Evolutionary conservation across 305 asterid species (phyloP).

Genomic region (Solanum hybrid): DNA sequence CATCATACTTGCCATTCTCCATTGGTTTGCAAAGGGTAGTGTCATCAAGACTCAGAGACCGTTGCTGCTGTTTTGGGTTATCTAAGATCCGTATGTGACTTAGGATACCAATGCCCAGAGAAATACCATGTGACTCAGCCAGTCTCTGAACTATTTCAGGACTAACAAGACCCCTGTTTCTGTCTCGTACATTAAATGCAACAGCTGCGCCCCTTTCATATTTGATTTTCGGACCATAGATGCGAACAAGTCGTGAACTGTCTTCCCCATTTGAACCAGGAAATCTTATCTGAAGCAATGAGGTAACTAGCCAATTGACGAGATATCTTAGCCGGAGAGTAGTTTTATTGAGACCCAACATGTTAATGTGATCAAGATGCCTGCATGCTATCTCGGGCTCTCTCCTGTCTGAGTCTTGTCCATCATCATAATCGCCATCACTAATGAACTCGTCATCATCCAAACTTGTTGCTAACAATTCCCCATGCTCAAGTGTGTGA

Average conservation of each 20-base stretch:
- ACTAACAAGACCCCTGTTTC: conserved; percentile 59
- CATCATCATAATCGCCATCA: conserved; percentile 63
- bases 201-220: conserved; percentile 96
- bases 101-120: conserved; percentile 81
- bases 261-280: conserved; percentile 40
- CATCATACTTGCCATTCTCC: conserved; percentile 60
- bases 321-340: conserved; percentile 76
- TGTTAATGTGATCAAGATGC: conserved; percentile 87
- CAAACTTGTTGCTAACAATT: conserved; percentile 41
- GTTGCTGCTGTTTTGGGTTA: conserved; percentile 51
- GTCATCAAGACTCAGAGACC: conserved; percentile 47
- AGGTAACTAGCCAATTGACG: conserved; percentile 89
- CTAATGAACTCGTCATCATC: conserved; percentile 74
- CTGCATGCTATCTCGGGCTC: conserved; percentile 58
- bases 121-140: conserved; percentile 64
- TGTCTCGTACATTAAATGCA: conserved; percentile 81
- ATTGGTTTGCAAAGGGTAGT: conserved; percentile 84
- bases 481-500: conserved; percentile 55
- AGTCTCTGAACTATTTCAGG: conserved; percentile 84
- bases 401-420: conserved; percentile 69
- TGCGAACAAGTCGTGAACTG: conserved; percentile 54
- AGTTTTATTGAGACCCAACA: conserved; percentile 92
- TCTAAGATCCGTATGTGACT: conserved; percentile 76
- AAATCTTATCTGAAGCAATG: conserved; percentile 69
- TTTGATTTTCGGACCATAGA: conserved; percentile 89